Evolutionary conservation across 768 basidiomycete genomes (phyloP).

Genomic region (Lactarius hatsudake): DNA sequence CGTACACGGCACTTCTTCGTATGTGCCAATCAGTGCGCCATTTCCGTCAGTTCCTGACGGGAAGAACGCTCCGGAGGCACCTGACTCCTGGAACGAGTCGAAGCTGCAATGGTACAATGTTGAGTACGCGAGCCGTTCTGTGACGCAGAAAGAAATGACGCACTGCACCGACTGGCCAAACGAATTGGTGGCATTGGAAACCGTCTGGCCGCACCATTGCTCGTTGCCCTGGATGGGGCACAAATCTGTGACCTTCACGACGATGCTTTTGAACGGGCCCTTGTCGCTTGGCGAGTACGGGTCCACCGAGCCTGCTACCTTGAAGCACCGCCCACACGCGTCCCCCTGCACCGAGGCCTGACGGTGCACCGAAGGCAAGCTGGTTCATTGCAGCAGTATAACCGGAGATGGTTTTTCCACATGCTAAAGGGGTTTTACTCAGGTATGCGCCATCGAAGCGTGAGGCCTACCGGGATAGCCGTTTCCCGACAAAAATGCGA

Average conservation of each 20-base stretch:
- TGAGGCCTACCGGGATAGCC: conserved; percentile 42
- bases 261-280: conserved; percentile 53
- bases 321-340: conserved; percentile 62
- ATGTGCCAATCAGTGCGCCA: conserved; percentile 53
- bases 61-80: conserved; percentile 53
- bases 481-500: conserved; percentile 57
- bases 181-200: conserved; percentile 42
- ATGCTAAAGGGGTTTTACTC: conserved; percentile 38
- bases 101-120: conserved; percentile 39
- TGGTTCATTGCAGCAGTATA: conserved; percentile 58
- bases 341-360: conserved; percentile 53
- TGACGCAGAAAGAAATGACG: conserved; percentile 25
- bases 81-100: conserved; percentile 59
- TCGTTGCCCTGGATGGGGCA: conserved; percentile 49
- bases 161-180: conserved; percentile 50
- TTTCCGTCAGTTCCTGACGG: conserved; percentile 51
- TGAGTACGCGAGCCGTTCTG: neutral
- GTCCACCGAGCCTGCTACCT: conserved; percentile 52
- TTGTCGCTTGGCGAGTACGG: conserved; percentile 50
- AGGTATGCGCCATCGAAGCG: neutral
- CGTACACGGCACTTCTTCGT: conserved; percentile 54
- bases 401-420: conserved; percentile 50
- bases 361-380: conserved; percentile 50
- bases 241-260: conserved; percentile 49
- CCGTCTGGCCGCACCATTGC: conserved; percentile 55